Evolutionary conservation across 768 basidiomycete genomes (phyloP).

Genomic region (Fomitopsis serialis): DNA sequence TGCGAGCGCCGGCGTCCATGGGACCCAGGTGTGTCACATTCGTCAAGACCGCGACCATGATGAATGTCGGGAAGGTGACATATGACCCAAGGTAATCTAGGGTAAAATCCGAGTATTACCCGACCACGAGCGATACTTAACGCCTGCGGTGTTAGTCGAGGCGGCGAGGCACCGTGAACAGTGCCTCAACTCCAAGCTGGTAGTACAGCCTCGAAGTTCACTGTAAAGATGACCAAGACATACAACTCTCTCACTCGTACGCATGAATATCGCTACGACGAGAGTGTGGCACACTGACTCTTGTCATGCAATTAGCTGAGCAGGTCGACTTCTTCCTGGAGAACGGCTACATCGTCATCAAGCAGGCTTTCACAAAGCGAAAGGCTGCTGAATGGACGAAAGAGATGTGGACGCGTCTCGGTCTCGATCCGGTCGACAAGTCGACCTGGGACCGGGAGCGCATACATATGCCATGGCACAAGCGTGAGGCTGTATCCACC

Average conservation of each 20-base stretch:
- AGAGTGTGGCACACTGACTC: neutral
- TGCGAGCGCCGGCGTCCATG: neutral
- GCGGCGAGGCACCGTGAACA: neutral
- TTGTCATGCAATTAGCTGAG: constrained; percentile 31
- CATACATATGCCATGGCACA: constrained; percentile 52
- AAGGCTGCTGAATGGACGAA: constrained; percentile 45
- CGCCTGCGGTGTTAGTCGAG: neutral
- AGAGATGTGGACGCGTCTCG: constrained; percentile 47
- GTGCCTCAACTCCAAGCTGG: neutral
- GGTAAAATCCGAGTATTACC: constrained; percentile 1
- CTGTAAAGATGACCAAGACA: constrained; percentile 16
- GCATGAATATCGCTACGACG: constrained; percentile 3
- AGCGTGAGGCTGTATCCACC: constrained; percentile 36
- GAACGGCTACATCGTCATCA: constrained; percentile 49
- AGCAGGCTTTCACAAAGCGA: constrained; percentile 46
- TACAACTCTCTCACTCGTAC: constrained; percentile 36
- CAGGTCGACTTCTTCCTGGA: constrained; percentile 51
- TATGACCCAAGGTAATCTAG: neutral
- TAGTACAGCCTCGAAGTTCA: neutral
- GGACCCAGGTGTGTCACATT: neutral
- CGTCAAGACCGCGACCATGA: neutral
- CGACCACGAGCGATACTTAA: neutral
- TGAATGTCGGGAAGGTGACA: neutral
- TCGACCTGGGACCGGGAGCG: constrained; percentile 49
- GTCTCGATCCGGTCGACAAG: constrained; percentile 47